Conservation (phyloP, 208 protist genomes). For the Trypanosomatidae sp. region DNA sequence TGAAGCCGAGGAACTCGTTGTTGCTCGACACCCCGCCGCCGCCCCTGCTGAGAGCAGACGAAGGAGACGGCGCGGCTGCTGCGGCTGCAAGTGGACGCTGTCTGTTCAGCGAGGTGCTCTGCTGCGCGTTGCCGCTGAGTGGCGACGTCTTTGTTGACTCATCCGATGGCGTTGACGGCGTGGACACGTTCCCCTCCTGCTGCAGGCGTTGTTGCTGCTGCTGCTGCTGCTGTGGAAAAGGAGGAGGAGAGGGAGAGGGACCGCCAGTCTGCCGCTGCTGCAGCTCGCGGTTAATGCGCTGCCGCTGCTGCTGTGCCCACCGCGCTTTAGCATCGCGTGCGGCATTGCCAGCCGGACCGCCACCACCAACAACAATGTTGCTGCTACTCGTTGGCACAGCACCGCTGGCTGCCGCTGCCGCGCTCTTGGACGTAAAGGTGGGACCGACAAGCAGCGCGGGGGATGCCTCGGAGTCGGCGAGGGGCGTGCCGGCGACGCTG, state of each 20-base stretch:
- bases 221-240: slow-evolving; percentile 20
- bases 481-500: background rate
- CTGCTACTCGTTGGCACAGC: background rate
- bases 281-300: slow-evolving; percentile 25
- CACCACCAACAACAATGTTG: no score
- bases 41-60: no score
- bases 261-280: no score
- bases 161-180: no score
- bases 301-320: slow-evolving; percentile 30
- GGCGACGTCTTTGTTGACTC: no score
- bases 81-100: background rate
- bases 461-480: background rate
- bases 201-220: background rate
- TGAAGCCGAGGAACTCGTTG: slow-evolving; percentile 22
- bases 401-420: background rate
- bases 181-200: background rate
- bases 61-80: no score
- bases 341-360: background rate
- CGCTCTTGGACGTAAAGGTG: background rate
- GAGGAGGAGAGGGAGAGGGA: no score
- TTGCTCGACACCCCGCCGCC: no score
- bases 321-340: slow-evolving; percentile 8
- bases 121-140: no score
- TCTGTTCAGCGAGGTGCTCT: background rate
- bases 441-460: background rate